These are phyloP conservation scores for Phytophthora nicotianae DNA, from an alignment of 352 stramenopile species.

Conservation along the genomic window DNA sequence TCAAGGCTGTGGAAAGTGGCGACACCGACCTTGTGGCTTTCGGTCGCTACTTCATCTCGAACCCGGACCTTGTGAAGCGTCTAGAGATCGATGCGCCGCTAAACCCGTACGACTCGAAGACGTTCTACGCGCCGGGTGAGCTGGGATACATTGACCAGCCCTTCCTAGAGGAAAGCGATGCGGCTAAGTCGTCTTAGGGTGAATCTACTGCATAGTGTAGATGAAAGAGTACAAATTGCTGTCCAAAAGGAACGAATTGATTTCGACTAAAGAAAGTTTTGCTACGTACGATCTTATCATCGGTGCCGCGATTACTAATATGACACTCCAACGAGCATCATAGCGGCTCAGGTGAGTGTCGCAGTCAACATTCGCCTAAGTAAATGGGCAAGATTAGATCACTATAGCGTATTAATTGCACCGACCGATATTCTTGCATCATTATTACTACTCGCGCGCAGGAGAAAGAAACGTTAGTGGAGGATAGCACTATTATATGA, in stretches of 20 bases:
- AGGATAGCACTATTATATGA: too few species aligned
- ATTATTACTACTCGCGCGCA: too few species aligned
- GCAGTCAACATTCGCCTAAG: background rate
- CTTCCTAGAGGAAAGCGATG: conserved; percentile 30
- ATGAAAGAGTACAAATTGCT: too few species aligned
- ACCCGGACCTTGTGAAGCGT: conserved; percentile 42
- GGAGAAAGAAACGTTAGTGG: too few species aligned
- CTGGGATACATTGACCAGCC: conserved; percentile 48
- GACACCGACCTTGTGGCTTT: conserved; percentile 50
- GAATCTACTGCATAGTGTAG: too few species aligned
- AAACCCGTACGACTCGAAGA: conserved; percentile 41
- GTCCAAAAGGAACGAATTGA: too few species aligned
- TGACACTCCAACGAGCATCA: too few species aligned
- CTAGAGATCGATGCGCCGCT: conserved; percentile 44
- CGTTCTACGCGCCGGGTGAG: conserved; percentile 42
- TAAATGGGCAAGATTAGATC: too few species aligned
- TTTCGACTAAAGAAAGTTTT: background rate
- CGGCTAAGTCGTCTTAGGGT: conserved; percentile 11
- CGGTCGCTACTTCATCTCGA: conserved; percentile 62
- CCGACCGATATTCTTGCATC: too few species aligned
- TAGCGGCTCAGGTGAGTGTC: background rate
- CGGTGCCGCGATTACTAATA: too few species aligned
- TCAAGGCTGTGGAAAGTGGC: conserved; percentile 42
- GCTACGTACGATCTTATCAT: too few species aligned
- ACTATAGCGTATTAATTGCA: too few species aligned